Evolutionary conservation across 2,329 filamentous ascomycete genomes (phyloP).

Genomic region (Pyrenochaeta sp.): DNA sequence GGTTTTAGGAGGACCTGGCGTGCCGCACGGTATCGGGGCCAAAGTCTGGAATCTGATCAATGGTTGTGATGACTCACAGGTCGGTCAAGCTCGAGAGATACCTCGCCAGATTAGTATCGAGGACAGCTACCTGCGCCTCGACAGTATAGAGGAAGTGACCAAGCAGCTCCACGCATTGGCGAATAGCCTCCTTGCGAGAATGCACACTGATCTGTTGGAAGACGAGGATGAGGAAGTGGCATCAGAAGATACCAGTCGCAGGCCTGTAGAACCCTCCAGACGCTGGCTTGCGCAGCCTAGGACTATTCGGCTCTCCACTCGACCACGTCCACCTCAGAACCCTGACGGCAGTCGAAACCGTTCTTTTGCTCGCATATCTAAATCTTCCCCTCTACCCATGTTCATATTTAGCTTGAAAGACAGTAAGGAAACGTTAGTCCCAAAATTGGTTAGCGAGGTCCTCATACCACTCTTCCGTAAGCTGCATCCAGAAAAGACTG

Average conservation of each 20-base stretch:
- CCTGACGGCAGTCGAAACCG: conserved; percentile 63
- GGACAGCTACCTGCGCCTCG: conserved; percentile 81
- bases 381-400: conserved; percentile 74
- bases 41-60: conserved; percentile 82
- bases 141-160: conserved; percentile 68
- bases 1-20: conserved; percentile 73
- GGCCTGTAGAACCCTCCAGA: conserved; percentile 16
- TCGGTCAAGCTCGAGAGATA: conserved; percentile 73
- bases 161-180: conserved; percentile 74
- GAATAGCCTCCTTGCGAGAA: conserved; percentile 74
- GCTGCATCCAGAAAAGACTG: conserved; percentile 71
- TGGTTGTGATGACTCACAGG: conserved; percentile 77
- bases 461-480: conserved; percentile 76
- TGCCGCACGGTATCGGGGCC: conserved; percentile 73
- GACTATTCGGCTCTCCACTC: conserved; percentile 81
- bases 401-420: conserved; percentile 74
- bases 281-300: conserved; percentile 82
- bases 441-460: conserved; percentile 72
- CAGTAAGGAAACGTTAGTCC: conserved; percentile 66
- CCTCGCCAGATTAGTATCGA: conserved; percentile 94
- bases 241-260: not conserved
- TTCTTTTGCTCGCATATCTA: conserved; percentile 74
- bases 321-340: conserved; percentile 64
- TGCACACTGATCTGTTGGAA: conserved; percentile 77
- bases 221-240: conserved; percentile 50